Conservation (phyloP, 2,329 filamentous ascomycete species). For the Cytospora leucostoma region DNA sequence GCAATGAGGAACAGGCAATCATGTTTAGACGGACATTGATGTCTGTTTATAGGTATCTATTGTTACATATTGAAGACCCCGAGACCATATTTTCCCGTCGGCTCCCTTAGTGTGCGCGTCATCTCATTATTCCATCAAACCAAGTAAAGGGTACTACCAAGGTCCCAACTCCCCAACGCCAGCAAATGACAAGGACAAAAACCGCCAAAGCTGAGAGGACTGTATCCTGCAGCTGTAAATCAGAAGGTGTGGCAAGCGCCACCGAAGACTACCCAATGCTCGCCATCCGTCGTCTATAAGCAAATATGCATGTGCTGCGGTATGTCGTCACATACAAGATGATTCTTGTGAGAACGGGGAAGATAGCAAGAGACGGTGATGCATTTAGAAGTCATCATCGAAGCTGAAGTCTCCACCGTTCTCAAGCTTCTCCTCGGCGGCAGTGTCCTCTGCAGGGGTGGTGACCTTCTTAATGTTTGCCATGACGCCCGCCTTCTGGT, state of each 20-base stretch:
- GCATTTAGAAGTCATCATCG: conserved; percentile 89
- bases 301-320: conserved; percentile 19
- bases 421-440: conserved; percentile 52
- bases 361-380: conserved; percentile 38
- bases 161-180: conserved; percentile 24
- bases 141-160: conserved; percentile 26
- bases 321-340: conserved; percentile 14
- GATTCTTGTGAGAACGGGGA: conserved; percentile 13
- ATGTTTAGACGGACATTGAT: conserved; percentile 20
- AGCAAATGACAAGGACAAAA: conserved; percentile 21
- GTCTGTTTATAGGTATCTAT: conserved; percentile 26
- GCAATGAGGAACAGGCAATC: not conserved
- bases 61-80: conserved; percentile 20
- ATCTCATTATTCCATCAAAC: conserved; percentile 26
- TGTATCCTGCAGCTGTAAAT: conserved; percentile 11
- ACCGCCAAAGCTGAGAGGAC: conserved; percentile 1
- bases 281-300: conserved; percentile 23
- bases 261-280: conserved; percentile 13
- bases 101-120: conserved; percentile 19
- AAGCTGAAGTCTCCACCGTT: conserved; percentile 84
- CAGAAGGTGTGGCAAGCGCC: conserved; percentile 14
- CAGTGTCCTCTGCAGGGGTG: conserved; percentile 45
- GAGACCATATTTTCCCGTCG: conserved; percentile 15
- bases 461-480: conserved; percentile 76
- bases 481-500: conserved; percentile 99